Percentiles rank a stretch among this genome's conserved stretches.
phyloP scores from a whole-genome alignment of 2,329 filamentous ascomycete genomes.

The Colletotrichum somersetense region DNA sequence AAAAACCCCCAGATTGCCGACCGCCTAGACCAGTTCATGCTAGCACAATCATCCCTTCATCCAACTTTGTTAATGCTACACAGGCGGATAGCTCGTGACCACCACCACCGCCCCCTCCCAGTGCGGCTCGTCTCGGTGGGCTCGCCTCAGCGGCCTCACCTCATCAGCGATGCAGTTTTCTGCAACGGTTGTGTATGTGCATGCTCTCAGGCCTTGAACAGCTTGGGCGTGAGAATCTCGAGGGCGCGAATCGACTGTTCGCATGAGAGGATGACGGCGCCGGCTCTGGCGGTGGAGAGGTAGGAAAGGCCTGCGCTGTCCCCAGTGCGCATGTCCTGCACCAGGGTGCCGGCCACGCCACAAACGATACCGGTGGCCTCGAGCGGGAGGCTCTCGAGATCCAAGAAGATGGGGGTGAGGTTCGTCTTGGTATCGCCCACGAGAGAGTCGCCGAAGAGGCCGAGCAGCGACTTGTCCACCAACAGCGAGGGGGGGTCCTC shows the following conservation, averaged over 20 bases:
- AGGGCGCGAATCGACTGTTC: slow-evolving; percentile 81
- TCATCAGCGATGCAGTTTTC: slow-evolving; percentile 2
- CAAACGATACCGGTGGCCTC: slow-evolving; percentile 96
- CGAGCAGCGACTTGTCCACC: slow-evolving; percentile 75
- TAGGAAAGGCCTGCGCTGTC: slow-evolving; percentile 85
- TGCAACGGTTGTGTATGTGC: not conserved
- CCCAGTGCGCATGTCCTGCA: slow-evolving; percentile 73
- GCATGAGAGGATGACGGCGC: slow-evolving; percentile 86
- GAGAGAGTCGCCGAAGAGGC: slow-evolving; percentile 77
- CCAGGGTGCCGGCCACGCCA: slow-evolving; percentile 86
- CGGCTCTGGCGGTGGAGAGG: slow-evolving; percentile 87
- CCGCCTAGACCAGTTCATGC: slow-evolving; percentile 32
- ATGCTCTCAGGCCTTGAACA: slow-evolving; percentile 51
- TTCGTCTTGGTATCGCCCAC: slow-evolving; percentile 80
- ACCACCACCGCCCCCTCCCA: not conserved
- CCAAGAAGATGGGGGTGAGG: slow-evolving; percentile 88
- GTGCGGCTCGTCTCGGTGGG: no score
- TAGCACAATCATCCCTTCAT: slow-evolving; percentile 34
- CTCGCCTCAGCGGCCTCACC: not conserved
- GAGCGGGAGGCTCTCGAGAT: slow-evolving; percentile 82
- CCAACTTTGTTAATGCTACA: slow-evolving; percentile 24
- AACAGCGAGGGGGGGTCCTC: slow-evolving; percentile 81
- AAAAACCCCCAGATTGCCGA: slow-evolving; percentile 36
- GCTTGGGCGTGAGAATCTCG: slow-evolving; percentile 71
- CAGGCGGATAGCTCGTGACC: not conserved